Conservation (phyloP, 345 rosid genomes). For the Eucalyptus pauciflora region DNA sequence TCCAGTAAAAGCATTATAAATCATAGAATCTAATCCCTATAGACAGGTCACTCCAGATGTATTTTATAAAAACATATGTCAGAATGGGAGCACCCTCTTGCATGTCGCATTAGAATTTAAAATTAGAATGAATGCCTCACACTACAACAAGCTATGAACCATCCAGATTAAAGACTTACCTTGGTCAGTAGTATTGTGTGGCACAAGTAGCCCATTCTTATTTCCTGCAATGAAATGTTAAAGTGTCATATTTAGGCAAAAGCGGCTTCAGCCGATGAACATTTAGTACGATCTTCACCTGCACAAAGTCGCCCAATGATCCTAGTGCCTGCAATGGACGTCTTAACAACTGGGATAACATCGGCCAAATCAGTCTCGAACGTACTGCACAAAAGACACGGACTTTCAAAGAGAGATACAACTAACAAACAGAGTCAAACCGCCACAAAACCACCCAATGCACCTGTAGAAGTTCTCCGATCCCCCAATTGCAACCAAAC, state of each 20-base stretch:
- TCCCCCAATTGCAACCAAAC: conserved; percentile 88
- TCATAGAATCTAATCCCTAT: not conserved
- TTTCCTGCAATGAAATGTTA: conserved; percentile 37
- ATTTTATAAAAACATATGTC: not conserved
- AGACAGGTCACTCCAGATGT: not conserved
- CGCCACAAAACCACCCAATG: not conserved
- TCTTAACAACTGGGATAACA: conserved; percentile 82
- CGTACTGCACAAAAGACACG: conserved; percentile 20
- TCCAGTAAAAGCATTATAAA: not conserved
- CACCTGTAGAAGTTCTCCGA: conserved; percentile 84
- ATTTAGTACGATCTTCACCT: conserved; percentile 19
- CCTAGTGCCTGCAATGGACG: conserved; percentile 75
- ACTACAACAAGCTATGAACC: not conserved
- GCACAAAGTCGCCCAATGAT: conserved; percentile 86
- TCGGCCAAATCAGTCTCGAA: conserved; percentile 86
- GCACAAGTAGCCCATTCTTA: conserved; percentile 91
- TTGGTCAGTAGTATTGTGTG: conserved; percentile 93
- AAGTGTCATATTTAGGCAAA: not conserved
- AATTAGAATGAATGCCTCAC: not conserved
- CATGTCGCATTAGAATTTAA: not conserved
- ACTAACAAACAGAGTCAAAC: not conserved
- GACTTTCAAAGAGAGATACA: not conserved
- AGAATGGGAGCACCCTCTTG: not conserved
- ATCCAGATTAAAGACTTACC: conserved; percentile 25
- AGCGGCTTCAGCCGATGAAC: not conserved